Conservation (phyloP, 768 basidiomycete species). For the Chlorophyllum brunneum region DNA sequence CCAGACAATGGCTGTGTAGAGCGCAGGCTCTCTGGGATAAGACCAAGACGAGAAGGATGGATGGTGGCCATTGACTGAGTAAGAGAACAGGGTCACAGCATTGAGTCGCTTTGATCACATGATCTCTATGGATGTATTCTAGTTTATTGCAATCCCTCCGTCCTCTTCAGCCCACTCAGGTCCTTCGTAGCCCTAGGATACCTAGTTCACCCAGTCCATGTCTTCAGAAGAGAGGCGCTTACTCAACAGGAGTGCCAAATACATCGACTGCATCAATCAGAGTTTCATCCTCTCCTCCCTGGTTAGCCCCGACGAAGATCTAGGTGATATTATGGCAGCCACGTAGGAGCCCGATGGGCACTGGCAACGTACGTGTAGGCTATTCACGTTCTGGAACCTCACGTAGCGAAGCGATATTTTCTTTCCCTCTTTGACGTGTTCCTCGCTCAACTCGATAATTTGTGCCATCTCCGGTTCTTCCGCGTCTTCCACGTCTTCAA, state of each 20-base stretch:
- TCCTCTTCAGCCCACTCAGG: slow-evolving; percentile 4
- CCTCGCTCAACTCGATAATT: slow-evolving; percentile 46
- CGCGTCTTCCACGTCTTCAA: slow-evolving; percentile 60
- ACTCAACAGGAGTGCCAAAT: slow-evolving; percentile 58
- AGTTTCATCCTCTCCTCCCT: slow-evolving; percentile 56
- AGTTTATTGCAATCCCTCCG: background rate
- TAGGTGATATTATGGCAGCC: background rate
- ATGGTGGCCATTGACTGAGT: slow-evolving; percentile 62
- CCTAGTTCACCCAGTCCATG: background rate
- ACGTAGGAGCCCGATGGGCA: background rate
- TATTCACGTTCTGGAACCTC: slow-evolving; percentile 65
- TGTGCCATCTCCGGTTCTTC: slow-evolving; percentile 51
- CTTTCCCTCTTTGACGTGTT: slow-evolving; percentile 43
- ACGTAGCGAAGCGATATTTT: slow-evolving; percentile 57
- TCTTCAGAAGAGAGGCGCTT: background rate
- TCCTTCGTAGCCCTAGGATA: slow-evolving; percentile 4
- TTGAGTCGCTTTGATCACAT: background rate
- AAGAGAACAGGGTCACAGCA: background rate
- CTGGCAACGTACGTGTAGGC: slow-evolving; percentile 56
- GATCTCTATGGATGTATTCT: background rate
- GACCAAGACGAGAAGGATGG: slow-evolving; percentile 67
- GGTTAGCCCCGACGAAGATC: slow-evolving; percentile 65
- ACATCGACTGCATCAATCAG: slow-evolving; percentile 67
- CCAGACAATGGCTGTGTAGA: slow-evolving; percentile 18
- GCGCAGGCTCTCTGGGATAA: slow-evolving; percentile 47